Conservation (phyloP, 305 asterid genomes). For the Andrographis paniculata region DNA sequence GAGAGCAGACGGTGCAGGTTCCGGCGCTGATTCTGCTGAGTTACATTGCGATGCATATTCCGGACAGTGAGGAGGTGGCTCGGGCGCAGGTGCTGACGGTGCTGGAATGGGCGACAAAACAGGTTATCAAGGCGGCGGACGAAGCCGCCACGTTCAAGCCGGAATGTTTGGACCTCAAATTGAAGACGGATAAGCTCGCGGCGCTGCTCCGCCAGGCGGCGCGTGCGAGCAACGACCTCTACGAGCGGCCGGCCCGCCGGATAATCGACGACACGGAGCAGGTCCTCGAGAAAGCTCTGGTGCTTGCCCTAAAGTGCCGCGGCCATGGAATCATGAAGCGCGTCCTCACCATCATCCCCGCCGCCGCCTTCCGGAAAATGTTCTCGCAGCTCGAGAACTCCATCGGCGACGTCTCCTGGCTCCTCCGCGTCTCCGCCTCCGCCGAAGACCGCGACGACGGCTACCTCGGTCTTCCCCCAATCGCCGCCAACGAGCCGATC, state of each 20-base stretch:
- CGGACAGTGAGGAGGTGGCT: slow-evolving; percentile 80
- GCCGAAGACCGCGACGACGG: slow-evolving; percentile 56
- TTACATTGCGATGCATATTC: slow-evolving; percentile 57
- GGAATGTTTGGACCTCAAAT: slow-evolving; percentile 46
- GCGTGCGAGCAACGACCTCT: slow-evolving; percentile 43
- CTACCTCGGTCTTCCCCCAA: slow-evolving; percentile 70
- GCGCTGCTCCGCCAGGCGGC: slow-evolving; percentile 54
- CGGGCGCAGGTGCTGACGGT: slow-evolving; percentile 39
- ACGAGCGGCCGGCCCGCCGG: slow-evolving; percentile 52
- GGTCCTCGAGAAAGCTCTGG: slow-evolving; percentile 48
- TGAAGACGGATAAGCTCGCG: slow-evolving; percentile 47
- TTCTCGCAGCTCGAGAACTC: slow-evolving; percentile 55
- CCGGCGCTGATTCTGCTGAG: slow-evolving; percentile 43
- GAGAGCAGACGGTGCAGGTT: slow-evolving; percentile 59
- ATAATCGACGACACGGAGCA: slow-evolving; percentile 55
- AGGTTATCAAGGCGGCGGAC: slow-evolving; percentile 41
- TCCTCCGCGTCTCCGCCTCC: slow-evolving; percentile 68
- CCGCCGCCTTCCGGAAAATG: slow-evolving; percentile 71
- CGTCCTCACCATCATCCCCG: slow-evolving; percentile 62
- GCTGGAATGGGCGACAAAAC: slow-evolving; percentile 83
- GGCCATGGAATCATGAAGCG: slow-evolving; percentile 70
- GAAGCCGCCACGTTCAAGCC: slow-evolving; percentile 44
- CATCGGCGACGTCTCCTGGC: slow-evolving; percentile 86
- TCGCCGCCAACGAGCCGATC: slow-evolving; percentile 84
- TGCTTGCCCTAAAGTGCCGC: slow-evolving; percentile 55